These are phyloP conservation scores for Xerocomellus dryophilus DNA, from an alignment of 768 basidiomycete genomes.

Conservation along the genomic window DNA sequence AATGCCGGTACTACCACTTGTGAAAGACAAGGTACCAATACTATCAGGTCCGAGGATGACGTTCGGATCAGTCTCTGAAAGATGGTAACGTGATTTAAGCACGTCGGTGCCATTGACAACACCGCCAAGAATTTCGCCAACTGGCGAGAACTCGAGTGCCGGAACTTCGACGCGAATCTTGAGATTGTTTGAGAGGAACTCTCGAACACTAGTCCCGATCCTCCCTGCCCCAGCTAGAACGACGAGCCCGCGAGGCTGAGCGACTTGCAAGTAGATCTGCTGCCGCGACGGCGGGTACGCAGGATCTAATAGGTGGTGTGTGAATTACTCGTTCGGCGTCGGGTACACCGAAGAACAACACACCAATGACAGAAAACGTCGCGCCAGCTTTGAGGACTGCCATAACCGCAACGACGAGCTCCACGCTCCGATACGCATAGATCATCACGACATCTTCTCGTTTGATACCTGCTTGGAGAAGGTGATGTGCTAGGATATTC, in stretches of 20 bases:
- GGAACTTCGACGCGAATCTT: constrained; percentile 89
- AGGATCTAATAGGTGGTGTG: constrained; percentile 58
- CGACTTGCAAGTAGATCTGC: constrained; percentile 88
- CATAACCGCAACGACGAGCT: constrained; percentile 96
- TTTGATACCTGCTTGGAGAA: constrained; percentile 81
- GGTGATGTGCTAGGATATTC: constrained; percentile 87
- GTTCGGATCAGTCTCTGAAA: constrained; percentile 72
- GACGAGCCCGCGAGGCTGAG: constrained; percentile 86
- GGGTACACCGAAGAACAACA: constrained; percentile 24
- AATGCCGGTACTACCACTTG: constrained; percentile 95
- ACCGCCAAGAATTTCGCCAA: constrained; percentile 69
- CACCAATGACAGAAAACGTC: constrained; percentile 95
- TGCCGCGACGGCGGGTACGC: constrained; percentile 94
- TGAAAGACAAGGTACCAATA: constrained; percentile 92
- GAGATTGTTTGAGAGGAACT: constrained; percentile 75
- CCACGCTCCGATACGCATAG: constrained; percentile 93
- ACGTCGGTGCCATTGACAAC: constrained; percentile 50
- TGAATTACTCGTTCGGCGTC: constrained; percentile 1
- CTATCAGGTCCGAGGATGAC: constrained; percentile 92
- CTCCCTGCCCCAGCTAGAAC: constrained; percentile 87
- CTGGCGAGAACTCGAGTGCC: constrained; percentile 69
- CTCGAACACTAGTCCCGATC: constrained; percentile 76
- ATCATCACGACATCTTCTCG: constrained; percentile 98
- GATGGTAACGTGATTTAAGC: constrained; percentile 48
- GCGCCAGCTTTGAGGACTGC: constrained; percentile 94